These are phyloP conservation scores for Exophiala bonariae DNA, from an alignment of 2,329 filamentous ascomycete species.

Conservation along the genomic window DNA sequence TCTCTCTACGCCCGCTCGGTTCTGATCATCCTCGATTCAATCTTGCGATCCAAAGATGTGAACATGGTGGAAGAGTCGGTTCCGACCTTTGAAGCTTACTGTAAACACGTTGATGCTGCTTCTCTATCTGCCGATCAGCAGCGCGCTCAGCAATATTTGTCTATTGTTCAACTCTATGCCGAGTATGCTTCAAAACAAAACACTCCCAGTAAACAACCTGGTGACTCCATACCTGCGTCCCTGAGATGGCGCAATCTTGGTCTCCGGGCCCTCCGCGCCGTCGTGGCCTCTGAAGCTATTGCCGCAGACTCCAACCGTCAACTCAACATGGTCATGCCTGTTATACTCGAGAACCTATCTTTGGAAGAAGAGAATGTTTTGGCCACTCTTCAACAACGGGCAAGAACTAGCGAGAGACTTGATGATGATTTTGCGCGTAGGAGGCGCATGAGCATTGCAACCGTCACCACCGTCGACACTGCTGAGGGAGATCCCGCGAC, in stretches of 20 bases:
- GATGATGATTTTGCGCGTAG: constrained; percentile 64
- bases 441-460: constrained; percentile 76
- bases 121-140: constrained; percentile 81
- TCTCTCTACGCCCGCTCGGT: constrained; percentile 84
- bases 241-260: constrained; percentile 76
- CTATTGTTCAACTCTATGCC: constrained; percentile 77
- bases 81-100: constrained; percentile 83
- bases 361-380: constrained; percentile 71
- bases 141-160: constrained; percentile 79
- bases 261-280: constrained; percentile 74
- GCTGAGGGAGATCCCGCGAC: constrained; percentile 65
- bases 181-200: constrained; percentile 69
- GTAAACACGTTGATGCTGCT: constrained; percentile 81
- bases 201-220: constrained; percentile 37
- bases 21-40: constrained; percentile 77
- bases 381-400: constrained; percentile 65
- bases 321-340: constrained; percentile 75
- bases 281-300: constrained; percentile 77
- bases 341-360: constrained; percentile 84
- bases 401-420: constrained; percentile 66
- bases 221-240: constrained; percentile 62
- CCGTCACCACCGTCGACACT: constrained; percentile 70
- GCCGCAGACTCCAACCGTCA: constrained; percentile 74
- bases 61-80: constrained; percentile 90
- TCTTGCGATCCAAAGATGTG: constrained; percentile 83